Base-by-base conservation (phyloP, 2,329 filamentous ascomycete genomes). In the Aspergillus sergii region DNA sequence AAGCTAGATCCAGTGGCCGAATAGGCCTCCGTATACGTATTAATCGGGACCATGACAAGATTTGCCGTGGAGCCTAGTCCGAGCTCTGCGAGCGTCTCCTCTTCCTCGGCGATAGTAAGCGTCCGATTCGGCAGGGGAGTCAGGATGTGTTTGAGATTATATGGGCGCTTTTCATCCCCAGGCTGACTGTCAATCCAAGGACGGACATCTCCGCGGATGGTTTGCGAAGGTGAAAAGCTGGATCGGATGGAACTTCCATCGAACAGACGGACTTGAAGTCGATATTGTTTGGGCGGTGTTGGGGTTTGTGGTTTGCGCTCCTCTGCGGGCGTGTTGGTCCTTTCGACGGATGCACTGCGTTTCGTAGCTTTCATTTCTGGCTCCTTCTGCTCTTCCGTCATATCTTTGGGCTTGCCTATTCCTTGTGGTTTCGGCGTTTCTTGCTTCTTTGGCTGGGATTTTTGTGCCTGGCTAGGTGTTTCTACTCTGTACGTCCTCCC, bases 81-180 rank as follows among this genome's bases (percentile, higher is more conserved):
- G 9, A 97, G 83, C 6, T 91, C 88, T 16, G 83, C 80, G 0
- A 97, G 83, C 0, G 85, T 83, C 67, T 89, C 82, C 41, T 83
- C 84, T 76, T 97, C 94, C 66, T 97, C 93, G 0, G 86, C 84
- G 5, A 89, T 86, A 39, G 90, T 89, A 62, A 98, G 88, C 11
- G 85, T 87, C 66, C 87, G 88, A 74, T 90, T 95, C 1, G 93
- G 92, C 23, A 88, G 80, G 0, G 94, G 94, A 0, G 91, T 89
- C 2, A 96, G 83, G 41, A 97, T 89, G 55, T 96, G 88, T 73
- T 93, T 93, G 79, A 98, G 94, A 14, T 85, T 90, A 76, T 93
- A 98, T 0, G 93, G 91, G 14, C 83, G 75, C 34, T 84, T 81
- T 23, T 84, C 85, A 50, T 86, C 85, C 12, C 76, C 81, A 65